Percentiles rank a stretch among this genome's conserved stretches.
Evolutionary conservation across 106 monocot species (phyloP).

Genomic region (Iris macrosiphon): DNA sequence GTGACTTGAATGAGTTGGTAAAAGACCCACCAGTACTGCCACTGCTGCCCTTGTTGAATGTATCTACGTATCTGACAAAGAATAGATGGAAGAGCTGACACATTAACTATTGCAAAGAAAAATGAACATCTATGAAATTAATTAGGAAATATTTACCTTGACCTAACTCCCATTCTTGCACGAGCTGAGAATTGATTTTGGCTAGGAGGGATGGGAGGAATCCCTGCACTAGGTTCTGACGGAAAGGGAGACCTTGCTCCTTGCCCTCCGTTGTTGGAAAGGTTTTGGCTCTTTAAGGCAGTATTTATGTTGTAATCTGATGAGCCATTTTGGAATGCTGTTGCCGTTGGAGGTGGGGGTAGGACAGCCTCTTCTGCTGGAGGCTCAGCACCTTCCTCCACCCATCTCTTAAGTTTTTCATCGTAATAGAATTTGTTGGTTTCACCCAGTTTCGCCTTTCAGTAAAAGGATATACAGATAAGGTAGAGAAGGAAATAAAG

Average conservation of each 20-base stretch:
- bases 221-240: conserved; percentile 32
- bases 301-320: conserved; percentile 42
- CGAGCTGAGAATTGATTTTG: conserved; percentile 88
- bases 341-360: conserved; percentile 71
- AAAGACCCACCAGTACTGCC: conserved; percentile 16
- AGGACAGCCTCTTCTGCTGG: conserved; percentile 57
- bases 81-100: not conserved
- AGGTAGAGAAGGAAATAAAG: not conserved
- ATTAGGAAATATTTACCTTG: conserved; percentile 43
- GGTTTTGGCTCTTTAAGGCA: conserved; percentile 22
- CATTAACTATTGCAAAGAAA: not conserved
- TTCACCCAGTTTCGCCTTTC: conserved; percentile 84
- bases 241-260: conserved; percentile 24
- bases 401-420: conserved; percentile 97
- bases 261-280: conserved; percentile 21
- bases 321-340: conserved; percentile 47
- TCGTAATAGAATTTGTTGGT: conserved; percentile 95
- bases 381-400: conserved; percentile 80
- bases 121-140: too few species aligned
- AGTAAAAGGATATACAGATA: not conserved
- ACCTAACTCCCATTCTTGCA: conserved; percentile 68
- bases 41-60: conserved; percentile 68
- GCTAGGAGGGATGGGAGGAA: conserved; percentile 71
- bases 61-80: conserved; percentile 79
- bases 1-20: conserved; percentile 39